phyloP scores from a whole-genome alignment of 2,329 filamentous ascomycete genomes.

The Monilinia polystroma region DNA sequence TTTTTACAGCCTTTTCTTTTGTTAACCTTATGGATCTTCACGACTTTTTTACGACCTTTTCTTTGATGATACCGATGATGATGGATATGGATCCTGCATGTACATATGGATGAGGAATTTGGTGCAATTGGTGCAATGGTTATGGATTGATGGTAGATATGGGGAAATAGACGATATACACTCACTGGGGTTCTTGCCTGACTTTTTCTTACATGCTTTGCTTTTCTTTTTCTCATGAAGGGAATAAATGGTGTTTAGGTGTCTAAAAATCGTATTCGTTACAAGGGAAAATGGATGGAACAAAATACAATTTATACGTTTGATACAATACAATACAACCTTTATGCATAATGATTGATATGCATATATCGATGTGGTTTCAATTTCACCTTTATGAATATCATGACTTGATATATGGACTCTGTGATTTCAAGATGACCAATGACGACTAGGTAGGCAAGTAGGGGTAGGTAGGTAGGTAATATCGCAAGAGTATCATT shows the following conservation, averaged over 20 bases:
- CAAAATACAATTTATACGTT: not conserved
- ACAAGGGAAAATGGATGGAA: not conserved
- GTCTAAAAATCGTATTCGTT: not conserved
- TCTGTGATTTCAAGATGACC: too few species aligned
- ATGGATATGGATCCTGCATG: not conserved
- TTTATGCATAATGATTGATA: not conserved
- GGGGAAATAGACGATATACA: conserved; percentile 12
- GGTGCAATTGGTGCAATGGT: not conserved
- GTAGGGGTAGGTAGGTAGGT: too few species aligned
- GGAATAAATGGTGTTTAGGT: not conserved
- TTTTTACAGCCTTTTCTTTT: conserved; percentile 4
- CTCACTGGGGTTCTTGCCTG: conserved; percentile 1
- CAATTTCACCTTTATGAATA: too few species aligned
- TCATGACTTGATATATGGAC: too few species aligned
- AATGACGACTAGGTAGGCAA: too few species aligned
- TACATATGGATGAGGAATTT: not conserved
- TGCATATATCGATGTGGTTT: not conserved
- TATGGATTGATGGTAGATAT: not conserved
- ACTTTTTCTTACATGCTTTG: not conserved
- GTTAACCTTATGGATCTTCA: not conserved
- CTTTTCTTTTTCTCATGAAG: not conserved
- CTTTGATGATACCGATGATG: not conserved
- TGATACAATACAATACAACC: not conserved
- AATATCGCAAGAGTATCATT: too few species aligned
- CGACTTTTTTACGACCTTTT: not conserved